Conservation (phyloP, 495 filamentous ascomycete species). For the Penicillium maclennaniae region DNA sequence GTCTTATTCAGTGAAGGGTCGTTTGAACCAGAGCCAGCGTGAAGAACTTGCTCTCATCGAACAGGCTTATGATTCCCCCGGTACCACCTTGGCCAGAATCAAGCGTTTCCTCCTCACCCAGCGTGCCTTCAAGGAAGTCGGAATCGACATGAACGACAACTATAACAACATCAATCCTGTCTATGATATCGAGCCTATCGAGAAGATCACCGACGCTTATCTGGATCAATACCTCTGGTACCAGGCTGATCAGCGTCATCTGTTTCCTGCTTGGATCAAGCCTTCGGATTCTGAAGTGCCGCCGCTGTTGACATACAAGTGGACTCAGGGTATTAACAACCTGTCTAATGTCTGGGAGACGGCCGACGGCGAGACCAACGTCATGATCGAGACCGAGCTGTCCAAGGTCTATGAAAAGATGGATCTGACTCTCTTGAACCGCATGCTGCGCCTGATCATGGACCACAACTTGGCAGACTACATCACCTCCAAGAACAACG, state of each 20-base stretch:
- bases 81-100: slow-evolving; percentile 92
- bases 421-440: slow-evolving; percentile 92
- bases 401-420: slow-evolving; percentile 99
- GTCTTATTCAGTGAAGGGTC: slow-evolving; percentile 95
- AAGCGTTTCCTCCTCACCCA: slow-evolving; percentile 97
- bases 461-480: slow-evolving; percentile 99
- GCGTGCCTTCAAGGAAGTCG: slow-evolving; percentile 98
- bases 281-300: slow-evolving; percentile 98
- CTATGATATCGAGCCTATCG: slow-evolving; percentile 98
- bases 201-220: slow-evolving; percentile 99
- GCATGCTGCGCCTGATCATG: slow-evolving; percentile 93
- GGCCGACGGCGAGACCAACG: slow-evolving; percentile 92
- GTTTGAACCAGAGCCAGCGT: slow-evolving; percentile 95
- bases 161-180: slow-evolving; percentile 99
- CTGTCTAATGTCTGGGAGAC: slow-evolving; percentile 97
- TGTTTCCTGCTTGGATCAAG: slow-evolving; percentile 99
- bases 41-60: slow-evolving; percentile 97
- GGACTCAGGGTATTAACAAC: slow-evolving; percentile 99
- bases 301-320: slow-evolving; percentile 96
- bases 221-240: slow-evolving; percentile 99
- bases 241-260: slow-evolving; percentile 94
- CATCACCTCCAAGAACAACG: slow-evolving; percentile 99
- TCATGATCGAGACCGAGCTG: slow-evolving; percentile 97
- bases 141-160: slow-evolving; percentile 99
- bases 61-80: slow-evolving; percentile 97